These are phyloP conservation scores for Salicornia ramosissima DNA, from an alignment of 148 eudicot genomes.

Conservation along the genomic window DNA sequence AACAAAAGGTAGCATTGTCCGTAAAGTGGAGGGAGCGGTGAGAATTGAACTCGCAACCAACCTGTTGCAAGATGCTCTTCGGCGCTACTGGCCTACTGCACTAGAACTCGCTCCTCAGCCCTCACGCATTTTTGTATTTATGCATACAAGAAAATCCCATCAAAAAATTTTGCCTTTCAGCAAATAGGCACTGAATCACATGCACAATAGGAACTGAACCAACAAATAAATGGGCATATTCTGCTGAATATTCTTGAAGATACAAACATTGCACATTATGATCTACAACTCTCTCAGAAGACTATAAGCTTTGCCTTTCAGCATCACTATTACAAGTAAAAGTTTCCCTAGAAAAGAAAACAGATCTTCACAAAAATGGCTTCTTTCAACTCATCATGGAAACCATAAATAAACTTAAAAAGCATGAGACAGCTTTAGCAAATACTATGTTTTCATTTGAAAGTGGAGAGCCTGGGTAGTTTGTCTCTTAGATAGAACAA, in stretches of 20 bases:
- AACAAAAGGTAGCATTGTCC: too few relatives aligned
- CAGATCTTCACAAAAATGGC: not conserved
- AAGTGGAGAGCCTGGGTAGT: constrained; percentile 87
- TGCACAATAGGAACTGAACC: not conserved
- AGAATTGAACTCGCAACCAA: too few relatives aligned
- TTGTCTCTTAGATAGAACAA: constrained; percentile 88
- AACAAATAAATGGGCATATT: too few relatives aligned
- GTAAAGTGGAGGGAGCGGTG: too few relatives aligned
- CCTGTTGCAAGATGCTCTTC: too few relatives aligned
- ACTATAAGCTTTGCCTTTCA: constrained; percentile 11
- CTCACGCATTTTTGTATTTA: too few relatives aligned
- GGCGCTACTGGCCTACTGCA: too few relatives aligned
- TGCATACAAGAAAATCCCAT: too few relatives aligned
- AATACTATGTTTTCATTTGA: constrained; percentile 46
- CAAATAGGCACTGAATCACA: too few relatives aligned
- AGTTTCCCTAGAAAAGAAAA: constrained; percentile 16
- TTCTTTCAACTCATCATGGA: constrained; percentile 22
- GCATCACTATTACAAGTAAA: constrained; percentile 11
- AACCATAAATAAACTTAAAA: constrained; percentile 4
- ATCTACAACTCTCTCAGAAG: constrained; percentile 12
- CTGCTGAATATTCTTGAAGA: not conserved
- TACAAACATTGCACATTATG: constrained; percentile 5
- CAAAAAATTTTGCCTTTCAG: too few relatives aligned
- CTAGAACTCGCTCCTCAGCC: too few relatives aligned
- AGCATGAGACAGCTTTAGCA: constrained; percentile 11